Evolutionary conservation across 148 eudicot genomes (phyloP), one percentile per base, ranked within the genome.

Genomic region (Nyssa sinensis): DNA sequence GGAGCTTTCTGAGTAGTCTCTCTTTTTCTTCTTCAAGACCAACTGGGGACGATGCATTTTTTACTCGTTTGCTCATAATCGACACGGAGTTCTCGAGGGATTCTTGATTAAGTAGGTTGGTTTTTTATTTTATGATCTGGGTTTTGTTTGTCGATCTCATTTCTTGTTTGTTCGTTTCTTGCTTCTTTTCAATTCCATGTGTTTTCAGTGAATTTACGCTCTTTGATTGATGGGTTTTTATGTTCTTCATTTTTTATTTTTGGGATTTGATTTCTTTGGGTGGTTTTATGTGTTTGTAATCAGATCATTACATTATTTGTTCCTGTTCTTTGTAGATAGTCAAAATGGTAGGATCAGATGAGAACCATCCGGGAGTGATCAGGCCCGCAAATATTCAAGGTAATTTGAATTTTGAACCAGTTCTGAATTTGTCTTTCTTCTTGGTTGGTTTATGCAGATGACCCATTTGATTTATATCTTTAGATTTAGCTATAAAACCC

Each of bases 271-370:
- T 64, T 73, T 62, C n/a, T 19, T 30, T 32, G 33, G 17, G 12
- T 14, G 51, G 4, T 59, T 32, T 60, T 1, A 28, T 32, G 21
- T 9, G 49, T 25, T 30, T 59, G 12, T 33, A n/a, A n/a, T n/a
- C n/a, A n/a, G n/a, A n/a, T n/a, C n/a, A n/a, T n/a, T n/a, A n/a
- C n/a, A n/a, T n/a, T n/a, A n/a, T n/a, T n/a, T n/a, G n/a, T n/a
- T n/a, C n/a, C n/a, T 16, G 25, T 75, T 77, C 17, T 67, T 68
- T 63, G 79, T 44, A 74, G 81, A 55, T 27, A 47, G 39, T 72
- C 28, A 69, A 72, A 74, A 89, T 89, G 97, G 93, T 74, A 69
- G 90, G 87, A 80, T 84, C 85, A 49, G 82, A 94, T 44, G 97
- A 92, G 88, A 94, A 94, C 75, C 82, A 77, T 72, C 82, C 78